Percentiles rank a stretch among this genome's conserved stretches.
phyloP scores from a whole-genome alignment of 306 rosid genomes.

The Lathyrus aphaca region DNA sequence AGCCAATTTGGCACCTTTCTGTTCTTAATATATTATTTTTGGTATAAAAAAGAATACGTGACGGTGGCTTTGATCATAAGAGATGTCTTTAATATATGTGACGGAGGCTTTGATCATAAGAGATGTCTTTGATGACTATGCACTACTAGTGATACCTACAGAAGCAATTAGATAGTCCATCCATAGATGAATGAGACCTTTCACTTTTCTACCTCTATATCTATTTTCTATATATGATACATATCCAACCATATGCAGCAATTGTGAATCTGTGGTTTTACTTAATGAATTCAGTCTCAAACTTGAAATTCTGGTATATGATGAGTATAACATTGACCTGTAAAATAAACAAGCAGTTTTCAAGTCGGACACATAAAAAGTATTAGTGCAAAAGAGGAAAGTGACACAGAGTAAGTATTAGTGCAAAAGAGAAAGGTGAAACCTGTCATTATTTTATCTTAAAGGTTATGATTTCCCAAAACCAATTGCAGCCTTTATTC shows the following conservation, averaged over 20 bases:
- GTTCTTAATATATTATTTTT: too few relatives aligned
- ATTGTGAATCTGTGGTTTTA: slow-evolving; percentile 16
- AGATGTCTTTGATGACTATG: neutral
- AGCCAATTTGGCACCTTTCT: too few relatives aligned
- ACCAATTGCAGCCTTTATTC: slow-evolving; percentile 63
- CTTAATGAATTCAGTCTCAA: slow-evolving; percentile 11
- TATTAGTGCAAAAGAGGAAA: neutral
- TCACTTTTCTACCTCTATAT: slow-evolving; percentile 4
- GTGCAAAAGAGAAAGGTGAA: slow-evolving; percentile 8
- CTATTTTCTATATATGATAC: neutral
- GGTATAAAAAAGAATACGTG: too few relatives aligned
- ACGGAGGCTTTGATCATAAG: neutral
- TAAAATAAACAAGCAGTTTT: slow-evolving; percentile 15
- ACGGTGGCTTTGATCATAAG: neutral
- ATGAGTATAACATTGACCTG: slow-evolving; percentile 29
- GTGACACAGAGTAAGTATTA: neutral
- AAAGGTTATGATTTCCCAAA: slow-evolving; percentile 64
- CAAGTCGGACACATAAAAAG: neutral
- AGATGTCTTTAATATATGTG: neutral
- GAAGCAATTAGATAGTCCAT: neutral
- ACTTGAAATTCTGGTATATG: slow-evolving; percentile 2
- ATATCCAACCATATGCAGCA: slow-evolving; percentile 32
- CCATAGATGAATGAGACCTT: neutral
- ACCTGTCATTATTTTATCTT: slow-evolving; percentile 40
- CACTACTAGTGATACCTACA: neutral